Evolutionary conservation across 352 stramenopile genomes (phyloP), one percentile per base, ranked within the genome.

Genomic region (Pythium scleroteichum): DNA sequence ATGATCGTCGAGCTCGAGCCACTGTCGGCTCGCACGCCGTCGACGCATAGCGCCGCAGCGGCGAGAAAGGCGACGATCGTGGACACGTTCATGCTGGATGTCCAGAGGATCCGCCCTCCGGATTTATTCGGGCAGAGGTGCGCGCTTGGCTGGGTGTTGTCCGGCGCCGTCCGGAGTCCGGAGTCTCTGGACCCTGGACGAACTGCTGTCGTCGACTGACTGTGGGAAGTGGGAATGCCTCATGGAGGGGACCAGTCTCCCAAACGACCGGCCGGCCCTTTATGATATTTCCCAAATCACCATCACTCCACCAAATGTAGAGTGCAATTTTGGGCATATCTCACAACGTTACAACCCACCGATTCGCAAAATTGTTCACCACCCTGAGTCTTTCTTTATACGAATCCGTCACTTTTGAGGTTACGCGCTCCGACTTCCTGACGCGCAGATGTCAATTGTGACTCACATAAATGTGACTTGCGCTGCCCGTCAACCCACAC

Each of bases 1-100:
- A 88, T 71, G 64, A 87, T 68, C 32, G 64, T 78, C 6, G 74
- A 78, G 19, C 69, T 73, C 33, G 64, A 63, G 40, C 58, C 27
- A 46, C 47, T 52, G 35, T 64, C 56, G 47, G 47, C 56, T 27
- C 58, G 48, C 29, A 47, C 50, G 49, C 49, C 24, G 47, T 52
- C 56, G 35, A 64, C 46, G 47, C 46, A 47, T 7, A 63, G 46
- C 35, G 55, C 23, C 33, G 20, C 16, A 5, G 33, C 22, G 7
- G 51, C 38, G 50, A 58, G 51, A 19, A 57, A 24, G 14, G 16
- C 23, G n/a, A 19, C 16, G 5, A 6, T 23, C 4, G 39, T 38
- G 22, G 39, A 38, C 12, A 49, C 17, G 33, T 22, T 12, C 50
- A 57, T 57, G 22, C 5, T 19, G 29, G 29, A 10, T n/a, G n/a